Conservation (phyloP, 1,284 basidiomycete genomes). For the Pisolithus thermaeus region DNA sequence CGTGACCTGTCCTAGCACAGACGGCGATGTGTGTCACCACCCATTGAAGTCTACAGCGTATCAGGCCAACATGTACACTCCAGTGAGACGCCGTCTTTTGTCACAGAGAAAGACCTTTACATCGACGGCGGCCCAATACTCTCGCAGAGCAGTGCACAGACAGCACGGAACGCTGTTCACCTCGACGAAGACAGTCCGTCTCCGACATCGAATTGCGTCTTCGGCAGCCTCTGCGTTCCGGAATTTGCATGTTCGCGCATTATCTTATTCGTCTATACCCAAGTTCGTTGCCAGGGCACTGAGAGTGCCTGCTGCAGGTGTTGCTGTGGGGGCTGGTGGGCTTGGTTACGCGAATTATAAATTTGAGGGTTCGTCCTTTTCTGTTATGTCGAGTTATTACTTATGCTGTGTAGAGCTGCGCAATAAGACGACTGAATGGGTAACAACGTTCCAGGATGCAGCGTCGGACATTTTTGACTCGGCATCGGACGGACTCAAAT, state of each 20-base stretch:
- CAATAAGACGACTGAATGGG: slow-evolving; percentile 61
- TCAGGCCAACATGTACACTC: slow-evolving; percentile 7
- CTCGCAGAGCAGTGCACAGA: slow-evolving; percentile 42
- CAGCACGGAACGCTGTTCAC: slow-evolving; percentile 55
- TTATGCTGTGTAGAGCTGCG: slow-evolving; percentile 50
- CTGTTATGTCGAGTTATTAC: not conserved
- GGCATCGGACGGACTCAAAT: slow-evolving; percentile 60
- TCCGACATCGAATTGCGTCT: slow-evolving; percentile 41
- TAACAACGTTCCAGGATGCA: slow-evolving; percentile 59
- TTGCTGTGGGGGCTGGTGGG: slow-evolving; percentile 84
- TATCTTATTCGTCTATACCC: slow-evolving; percentile 82
- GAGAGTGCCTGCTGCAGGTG: slow-evolving; percentile 78
- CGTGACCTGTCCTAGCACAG: no score
- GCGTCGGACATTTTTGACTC: slow-evolving; percentile 62
- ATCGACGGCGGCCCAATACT: slow-evolving; percentile 23
- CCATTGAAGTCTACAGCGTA: no score
- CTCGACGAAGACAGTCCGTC: slow-evolving; percentile 32
- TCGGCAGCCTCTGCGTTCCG: slow-evolving; percentile 43
- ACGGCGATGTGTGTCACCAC: no score
- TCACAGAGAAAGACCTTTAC: slow-evolving; percentile 40
- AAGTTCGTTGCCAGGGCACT: slow-evolving; percentile 80
- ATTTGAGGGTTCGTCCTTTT: slow-evolving; percentile 68
- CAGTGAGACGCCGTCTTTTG: slow-evolving; percentile 36
- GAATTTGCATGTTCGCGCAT: slow-evolving; percentile 64
- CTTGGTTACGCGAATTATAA: slow-evolving; percentile 91